Conservation (phyloP, 164 flowering plant genomes). For the Chimonanthus salicifolius region DNA sequence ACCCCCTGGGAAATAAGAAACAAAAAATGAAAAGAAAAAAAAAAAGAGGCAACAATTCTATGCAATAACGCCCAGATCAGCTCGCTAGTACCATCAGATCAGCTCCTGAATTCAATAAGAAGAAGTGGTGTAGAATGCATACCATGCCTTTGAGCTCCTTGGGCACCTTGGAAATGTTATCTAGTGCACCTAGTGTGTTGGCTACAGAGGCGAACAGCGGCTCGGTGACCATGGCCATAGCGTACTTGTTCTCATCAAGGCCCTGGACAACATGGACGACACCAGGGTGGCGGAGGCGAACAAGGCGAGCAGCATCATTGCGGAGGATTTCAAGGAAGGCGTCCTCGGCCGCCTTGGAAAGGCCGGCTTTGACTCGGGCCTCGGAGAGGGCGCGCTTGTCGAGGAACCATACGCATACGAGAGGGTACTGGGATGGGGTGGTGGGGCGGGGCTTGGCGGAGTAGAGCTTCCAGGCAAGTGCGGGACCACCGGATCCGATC, state of each 20-base stretch:
- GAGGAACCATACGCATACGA: conserved; percentile 87
- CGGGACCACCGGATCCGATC: conserved; percentile 97
- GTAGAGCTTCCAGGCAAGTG: conserved; percentile 85
- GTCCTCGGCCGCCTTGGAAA: conserved; percentile 80
- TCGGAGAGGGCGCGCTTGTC: conserved; percentile 76
- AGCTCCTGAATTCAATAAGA: conserved; percentile 54
- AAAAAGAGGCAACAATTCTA: too few relatives aligned
- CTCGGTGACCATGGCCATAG: conserved; percentile 98
- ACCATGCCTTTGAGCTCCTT: conserved; percentile 93
- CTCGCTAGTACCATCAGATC: conserved; percentile 6
- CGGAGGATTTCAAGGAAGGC: conserved; percentile 68
- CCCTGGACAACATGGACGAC: conserved; percentile 95
- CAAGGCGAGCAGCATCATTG: conserved; percentile 74
- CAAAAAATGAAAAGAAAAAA: too few relatives aligned
- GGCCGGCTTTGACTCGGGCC: conserved; percentile 66
- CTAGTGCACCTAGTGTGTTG: conserved; percentile 65
- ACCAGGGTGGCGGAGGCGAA: conserved; percentile 89
- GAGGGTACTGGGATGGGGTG: conserved; percentile 60
- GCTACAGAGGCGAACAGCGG: conserved; percentile 90
- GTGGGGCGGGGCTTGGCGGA: conserved; percentile 56
- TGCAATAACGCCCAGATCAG: too few relatives aligned
- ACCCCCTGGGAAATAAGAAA: too few relatives aligned
- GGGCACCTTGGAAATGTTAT: conserved; percentile 64
- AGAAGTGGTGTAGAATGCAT: conserved; percentile 10
- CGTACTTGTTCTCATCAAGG: conserved; percentile 87